Evolutionary conservation across 495 filamentous ascomycete species (phyloP).

Genomic region (Mytilinidion resinicola): DNA sequence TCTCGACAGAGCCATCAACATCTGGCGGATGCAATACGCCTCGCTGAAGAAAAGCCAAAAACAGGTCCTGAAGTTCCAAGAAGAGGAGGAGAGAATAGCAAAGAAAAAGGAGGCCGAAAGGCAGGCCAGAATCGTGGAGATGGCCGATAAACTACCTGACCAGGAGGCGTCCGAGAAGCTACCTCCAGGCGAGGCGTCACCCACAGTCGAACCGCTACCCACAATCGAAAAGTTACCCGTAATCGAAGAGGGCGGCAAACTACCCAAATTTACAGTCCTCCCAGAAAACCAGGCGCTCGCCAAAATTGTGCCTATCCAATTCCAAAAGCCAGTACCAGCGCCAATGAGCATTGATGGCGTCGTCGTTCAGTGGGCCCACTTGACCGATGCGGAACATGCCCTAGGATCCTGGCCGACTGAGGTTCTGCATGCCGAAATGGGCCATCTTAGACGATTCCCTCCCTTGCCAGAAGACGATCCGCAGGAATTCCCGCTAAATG

Average conservation of each 20-base stretch:
- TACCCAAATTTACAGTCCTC: too few relatives aligned
- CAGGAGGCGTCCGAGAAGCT: too few relatives aligned
- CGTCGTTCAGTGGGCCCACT: constrained; percentile 64
- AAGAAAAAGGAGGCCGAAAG: too few relatives aligned
- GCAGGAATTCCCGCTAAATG: too few relatives aligned
- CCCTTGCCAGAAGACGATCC: too few relatives aligned
- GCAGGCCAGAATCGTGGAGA: too few relatives aligned
- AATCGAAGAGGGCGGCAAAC: too few relatives aligned
- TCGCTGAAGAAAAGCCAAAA: neutral
- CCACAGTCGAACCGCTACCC: too few relatives aligned
- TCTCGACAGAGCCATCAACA: constrained; percentile 1
- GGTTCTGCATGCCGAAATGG: constrained; percentile 54
- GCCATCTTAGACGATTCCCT: neutral
- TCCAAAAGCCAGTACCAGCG: neutral
- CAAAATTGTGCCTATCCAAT: neutral
- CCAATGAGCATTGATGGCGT: constrained; percentile 34
- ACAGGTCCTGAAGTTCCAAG: neutral
- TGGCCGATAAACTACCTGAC: too few relatives aligned
- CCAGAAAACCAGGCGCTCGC: neutral
- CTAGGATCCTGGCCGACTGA: constrained; percentile 54
- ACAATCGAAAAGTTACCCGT: too few relatives aligned
- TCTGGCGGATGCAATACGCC: neutral
- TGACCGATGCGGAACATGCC: constrained; percentile 60
- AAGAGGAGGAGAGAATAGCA: neutral
- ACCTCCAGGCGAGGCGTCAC: too few relatives aligned